Percentiles rank a stretch among this genome's conserved stretches.
These are phyloP conservation scores for Cryptococcus sp. DNA, from an alignment of 1,284 basidiomycete species.

Conservation along the genomic window DNA sequence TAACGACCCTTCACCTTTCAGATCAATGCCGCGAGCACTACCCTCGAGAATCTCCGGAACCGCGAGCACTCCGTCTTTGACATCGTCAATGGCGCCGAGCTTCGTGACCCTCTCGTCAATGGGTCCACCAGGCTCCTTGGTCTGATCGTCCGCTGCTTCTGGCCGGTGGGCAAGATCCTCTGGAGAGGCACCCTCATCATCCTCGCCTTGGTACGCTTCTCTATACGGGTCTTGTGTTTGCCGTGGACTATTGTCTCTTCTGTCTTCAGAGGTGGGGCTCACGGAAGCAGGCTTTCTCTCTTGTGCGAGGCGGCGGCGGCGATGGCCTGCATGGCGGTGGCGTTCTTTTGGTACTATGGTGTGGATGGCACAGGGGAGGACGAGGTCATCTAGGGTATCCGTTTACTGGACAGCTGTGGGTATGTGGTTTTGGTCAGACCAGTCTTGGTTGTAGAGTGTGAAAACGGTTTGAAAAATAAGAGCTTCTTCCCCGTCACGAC, in stretches of 20 bases:
- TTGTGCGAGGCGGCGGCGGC: neutral
- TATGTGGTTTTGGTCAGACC: too few species aligned
- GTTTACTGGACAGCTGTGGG: too few species aligned
- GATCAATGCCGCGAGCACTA: neutral
- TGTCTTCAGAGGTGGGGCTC: neutral
- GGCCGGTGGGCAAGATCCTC: neutral
- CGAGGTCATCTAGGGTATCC: too few species aligned
- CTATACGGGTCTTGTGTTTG: neutral
- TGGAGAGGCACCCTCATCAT: neutral
- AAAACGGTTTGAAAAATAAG: too few species aligned
- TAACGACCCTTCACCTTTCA: neutral
- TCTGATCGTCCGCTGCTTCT: neutral
- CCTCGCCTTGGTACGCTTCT: neutral
- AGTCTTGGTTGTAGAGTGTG: too few species aligned
- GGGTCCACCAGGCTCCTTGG: neutral
- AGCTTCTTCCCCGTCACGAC: too few species aligned
- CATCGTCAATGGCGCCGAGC: neutral
- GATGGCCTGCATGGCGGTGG: neutral
- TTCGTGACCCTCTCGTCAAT: conserved; percentile 11
- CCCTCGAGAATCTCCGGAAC: conserved; percentile 9
- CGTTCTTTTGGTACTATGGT: conserved; percentile 6
- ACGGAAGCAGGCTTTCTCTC: neutral
- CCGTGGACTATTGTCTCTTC: neutral
- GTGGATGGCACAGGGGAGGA: neutral
- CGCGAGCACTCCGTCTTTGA: conserved; percentile 5